Evolutionary conservation across 495 filamentous ascomycete genomes (phyloP).

Genomic region (Aspergillus bridgeri): DNA sequence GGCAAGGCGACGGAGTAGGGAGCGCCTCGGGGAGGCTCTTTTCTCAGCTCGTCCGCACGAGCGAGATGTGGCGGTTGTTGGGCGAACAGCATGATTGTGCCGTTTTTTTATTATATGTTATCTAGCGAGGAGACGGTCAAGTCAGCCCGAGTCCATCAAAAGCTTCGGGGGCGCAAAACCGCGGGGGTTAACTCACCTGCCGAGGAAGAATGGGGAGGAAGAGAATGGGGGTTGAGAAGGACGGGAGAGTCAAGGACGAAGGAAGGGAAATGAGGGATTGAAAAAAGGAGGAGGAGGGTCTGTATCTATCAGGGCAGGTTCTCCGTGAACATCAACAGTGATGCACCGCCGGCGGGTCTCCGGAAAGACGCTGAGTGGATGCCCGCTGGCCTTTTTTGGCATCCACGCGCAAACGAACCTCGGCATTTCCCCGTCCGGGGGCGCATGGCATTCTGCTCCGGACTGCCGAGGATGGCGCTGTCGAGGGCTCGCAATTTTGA

Average conservation of each 20-base stretch:
- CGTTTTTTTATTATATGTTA: too few relatives aligned
- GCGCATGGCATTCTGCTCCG: too few relatives aligned
- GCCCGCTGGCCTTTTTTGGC: background rate
- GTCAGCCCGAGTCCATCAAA: background rate
- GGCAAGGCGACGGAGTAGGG: constrained; percentile 63
- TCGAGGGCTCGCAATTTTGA: too few relatives aligned
- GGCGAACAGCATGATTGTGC: constrained; percentile 39
- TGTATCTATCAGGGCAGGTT: constrained; percentile 12
- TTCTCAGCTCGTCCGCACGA: constrained; percentile 39
- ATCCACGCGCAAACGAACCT: constrained; percentile 22
- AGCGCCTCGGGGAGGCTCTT: constrained; percentile 42
- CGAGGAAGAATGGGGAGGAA: constrained; percentile 2
- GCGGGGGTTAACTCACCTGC: background rate
- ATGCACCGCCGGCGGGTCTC: constrained; percentile 7
- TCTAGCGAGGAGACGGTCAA: background rate
- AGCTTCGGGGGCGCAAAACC: background rate
- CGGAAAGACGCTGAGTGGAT: constrained; percentile 9
- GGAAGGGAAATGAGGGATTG: constrained; percentile 5
- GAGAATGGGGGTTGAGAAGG: constrained; percentile 9
- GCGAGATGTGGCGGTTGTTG: constrained; percentile 37
- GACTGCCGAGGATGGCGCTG: background rate
- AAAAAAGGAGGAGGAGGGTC: constrained; percentile 9
- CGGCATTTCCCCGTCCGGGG: constrained; percentile 15
- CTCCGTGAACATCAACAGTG: constrained; percentile 18
- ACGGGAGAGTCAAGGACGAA: constrained; percentile 2